phyloP scores from a whole-genome alignment of 2,329 filamentous ascomycete species.

The Fusarium gaditjirri region DNA sequence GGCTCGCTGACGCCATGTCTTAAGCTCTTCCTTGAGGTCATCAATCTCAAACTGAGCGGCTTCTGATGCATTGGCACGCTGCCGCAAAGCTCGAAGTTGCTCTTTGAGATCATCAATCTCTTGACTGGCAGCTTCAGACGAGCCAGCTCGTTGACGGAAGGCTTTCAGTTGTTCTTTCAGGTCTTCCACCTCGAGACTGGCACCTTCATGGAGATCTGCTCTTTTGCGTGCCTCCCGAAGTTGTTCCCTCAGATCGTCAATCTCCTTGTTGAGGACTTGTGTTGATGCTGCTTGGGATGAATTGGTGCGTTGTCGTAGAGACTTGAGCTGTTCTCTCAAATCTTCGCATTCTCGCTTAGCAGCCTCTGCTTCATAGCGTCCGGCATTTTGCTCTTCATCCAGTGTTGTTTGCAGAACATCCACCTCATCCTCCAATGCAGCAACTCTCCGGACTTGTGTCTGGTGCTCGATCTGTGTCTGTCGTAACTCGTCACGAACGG shows the following conservation, averaged over 20 bases:
- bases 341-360: slow-evolving; percentile 56
- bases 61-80: slow-evolving; percentile 22
- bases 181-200: slow-evolving; percentile 45
- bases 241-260: slow-evolving; percentile 40
- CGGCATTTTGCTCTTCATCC: slow-evolving; percentile 42
- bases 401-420: slow-evolving; percentile 69
- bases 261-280: slow-evolving; percentile 45
- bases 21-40: slow-evolving; percentile 39
- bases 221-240: slow-evolving; percentile 42
- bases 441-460: slow-evolving; percentile 70
- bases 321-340: slow-evolving; percentile 41
- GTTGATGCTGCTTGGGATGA: slow-evolving; percentile 27
- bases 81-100: slow-evolving; percentile 17
- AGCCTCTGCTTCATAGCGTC: slow-evolving; percentile 53
- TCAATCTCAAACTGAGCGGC: slow-evolving; percentile 37
- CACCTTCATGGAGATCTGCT: slow-evolving; percentile 39
- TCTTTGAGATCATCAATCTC: slow-evolving; percentile 48
- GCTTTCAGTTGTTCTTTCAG: slow-evolving; percentile 42
- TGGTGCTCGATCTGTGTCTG: slow-evolving; percentile 72
- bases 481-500: slow-evolving; percentile 76
- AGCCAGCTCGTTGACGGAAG: slow-evolving; percentile 25
- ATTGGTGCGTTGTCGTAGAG: slow-evolving; percentile 40
- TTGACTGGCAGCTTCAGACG: slow-evolving; percentile 49
- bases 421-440: slow-evolving; percentile 79
- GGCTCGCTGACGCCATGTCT: slow-evolving; percentile 44